Percentiles rank a stretch among this genome's conserved stretches.
Conservation (phyloP, 441 rosid species). For the Aleurites moluccanus region DNA sequence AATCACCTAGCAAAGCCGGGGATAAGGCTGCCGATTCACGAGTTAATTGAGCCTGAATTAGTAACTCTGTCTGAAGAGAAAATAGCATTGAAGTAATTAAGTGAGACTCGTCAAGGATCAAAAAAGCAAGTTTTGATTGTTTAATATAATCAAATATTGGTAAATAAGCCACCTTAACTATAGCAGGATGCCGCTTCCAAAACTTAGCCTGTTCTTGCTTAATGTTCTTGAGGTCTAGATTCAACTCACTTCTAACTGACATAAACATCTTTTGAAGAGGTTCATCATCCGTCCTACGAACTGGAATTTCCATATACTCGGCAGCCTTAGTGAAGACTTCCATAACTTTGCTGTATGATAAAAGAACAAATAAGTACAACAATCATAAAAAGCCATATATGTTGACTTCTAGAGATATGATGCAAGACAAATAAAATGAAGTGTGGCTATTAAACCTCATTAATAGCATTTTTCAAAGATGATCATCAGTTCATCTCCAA, state of each 20-base stretch:
- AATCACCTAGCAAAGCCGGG: constrained; percentile 77
- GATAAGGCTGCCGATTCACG: constrained; percentile 72
- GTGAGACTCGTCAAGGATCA: constrained; percentile 13
- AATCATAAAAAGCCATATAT: background rate
- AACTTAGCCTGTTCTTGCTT: constrained; percentile 99
- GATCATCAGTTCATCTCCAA: background rate
- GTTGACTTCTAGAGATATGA: background rate
- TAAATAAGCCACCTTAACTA: constrained; percentile 70
- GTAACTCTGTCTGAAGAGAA: constrained; percentile 78
- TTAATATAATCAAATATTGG: constrained; percentile 15
- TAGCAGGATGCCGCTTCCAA: constrained; percentile 98
- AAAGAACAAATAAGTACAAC: constrained; percentile 25
- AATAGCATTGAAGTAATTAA: constrained; percentile 21
- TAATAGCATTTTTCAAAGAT: background rate
- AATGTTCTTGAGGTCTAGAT: constrained; percentile 89
- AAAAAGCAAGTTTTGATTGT: constrained; percentile 13
- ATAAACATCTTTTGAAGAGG: constrained; percentile 96
- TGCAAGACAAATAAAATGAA: background rate
- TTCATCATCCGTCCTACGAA: constrained; percentile 91
- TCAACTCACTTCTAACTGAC: constrained; percentile 96
- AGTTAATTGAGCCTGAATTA: constrained; percentile 97
- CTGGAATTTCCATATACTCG: constrained; percentile 95
- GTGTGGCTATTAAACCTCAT: background rate
- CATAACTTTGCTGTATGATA: constrained; percentile 85
- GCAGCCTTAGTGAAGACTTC: constrained; percentile 97